Evolutionary conservation across 1,139 yeast genomes (phyloP).

Genomic region (Pichia norvegensis): DNA sequence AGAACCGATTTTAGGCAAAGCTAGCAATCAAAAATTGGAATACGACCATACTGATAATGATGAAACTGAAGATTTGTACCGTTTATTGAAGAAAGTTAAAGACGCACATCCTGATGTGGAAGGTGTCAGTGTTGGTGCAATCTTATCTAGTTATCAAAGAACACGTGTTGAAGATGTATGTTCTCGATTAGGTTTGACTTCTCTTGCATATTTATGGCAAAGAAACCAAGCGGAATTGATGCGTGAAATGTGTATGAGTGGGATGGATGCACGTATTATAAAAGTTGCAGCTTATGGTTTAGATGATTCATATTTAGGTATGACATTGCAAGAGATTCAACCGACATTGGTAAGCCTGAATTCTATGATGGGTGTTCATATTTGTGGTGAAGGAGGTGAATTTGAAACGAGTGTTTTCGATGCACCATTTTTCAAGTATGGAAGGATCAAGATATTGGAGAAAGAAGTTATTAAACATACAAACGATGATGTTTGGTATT

Average conservation of each 20-base stretch:
- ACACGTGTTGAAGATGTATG: conserved; percentile 92
- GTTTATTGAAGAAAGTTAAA: conserved; percentile 42
- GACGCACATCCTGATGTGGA: conserved; percentile 60
- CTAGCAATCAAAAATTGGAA: conserved; percentile 61
- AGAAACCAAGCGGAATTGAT: conserved; percentile 70
- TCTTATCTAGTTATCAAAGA: conserved; percentile 85
- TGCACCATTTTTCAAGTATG: conserved; percentile 65
- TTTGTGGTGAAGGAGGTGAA: conserved; percentile 98
- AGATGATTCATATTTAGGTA: conserved; percentile 56
- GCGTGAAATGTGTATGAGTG: conserved; percentile 69
- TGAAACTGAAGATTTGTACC: conserved; percentile 76
- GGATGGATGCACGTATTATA: conserved; percentile 75
- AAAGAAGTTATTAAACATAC: conserved; percentile 40
- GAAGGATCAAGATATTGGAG: conserved; percentile 41
- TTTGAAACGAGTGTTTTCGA: conserved; percentile 89
- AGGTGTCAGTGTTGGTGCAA: conserved; percentile 94
- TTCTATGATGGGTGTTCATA: conserved; percentile 67
- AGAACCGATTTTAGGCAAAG: conserved; percentile 53
- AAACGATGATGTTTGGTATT: conserved; percentile 59
- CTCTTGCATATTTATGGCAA: conserved; percentile 83
- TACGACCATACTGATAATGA: conserved; percentile 59
- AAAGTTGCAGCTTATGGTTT: conserved; percentile 94
- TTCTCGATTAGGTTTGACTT: conserved; percentile 54
- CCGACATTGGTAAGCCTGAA: conserved; percentile 56
- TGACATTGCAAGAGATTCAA: conserved; percentile 51